Percentiles rank a stretch among this genome's conserved stretches.
Conservation (phyloP, 1,139 yeast genomes). For the Kodamaea sp. region DNA sequence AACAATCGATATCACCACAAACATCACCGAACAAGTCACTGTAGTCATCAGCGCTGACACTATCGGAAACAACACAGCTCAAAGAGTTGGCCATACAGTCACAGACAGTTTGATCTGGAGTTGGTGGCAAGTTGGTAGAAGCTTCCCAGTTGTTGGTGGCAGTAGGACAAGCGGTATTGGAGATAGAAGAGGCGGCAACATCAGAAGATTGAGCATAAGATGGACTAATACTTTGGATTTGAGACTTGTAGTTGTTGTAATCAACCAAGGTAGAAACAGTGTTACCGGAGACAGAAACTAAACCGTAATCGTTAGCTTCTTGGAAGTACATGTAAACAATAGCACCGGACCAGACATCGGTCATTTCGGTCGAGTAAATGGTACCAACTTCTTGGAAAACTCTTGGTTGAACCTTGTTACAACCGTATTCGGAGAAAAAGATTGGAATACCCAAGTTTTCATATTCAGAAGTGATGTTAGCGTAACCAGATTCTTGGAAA, state of each 20-base stretch:
- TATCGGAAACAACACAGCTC: conserved; percentile 16
- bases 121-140: conserved; percentile 53
- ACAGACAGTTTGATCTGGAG: conserved; percentile 61
- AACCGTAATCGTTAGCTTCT: conserved; percentile 65
- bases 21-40: conserved; percentile 50
- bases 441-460: conserved; percentile 70
- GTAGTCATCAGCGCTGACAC: conserved; percentile 28
- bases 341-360: conserved; percentile 52
- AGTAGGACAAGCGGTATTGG: conserved; percentile 42
- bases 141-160: conserved; percentile 23
- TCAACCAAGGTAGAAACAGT: conserved; percentile 48
- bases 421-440: conserved; percentile 91
- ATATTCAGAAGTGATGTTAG: conserved; percentile 69
- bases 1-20: conserved; percentile 47
- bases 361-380: conserved; percentile 50
- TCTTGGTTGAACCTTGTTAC: conserved; percentile 70
- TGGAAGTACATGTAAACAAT: conserved; percentile 72
- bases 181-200: conserved; percentile 12
- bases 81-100: conserved; percentile 36
- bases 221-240: conserved; percentile 40
- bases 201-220: conserved; percentile 21
- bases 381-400: conserved; percentile 68
- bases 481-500: conserved; percentile 66
- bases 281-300: conserved; percentile 49
- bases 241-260: conserved; percentile 51